Evolutionary conservation across 2,329 filamentous ascomycete species (phyloP).

Genomic region (Fusarium oligoseptatum): DNA sequence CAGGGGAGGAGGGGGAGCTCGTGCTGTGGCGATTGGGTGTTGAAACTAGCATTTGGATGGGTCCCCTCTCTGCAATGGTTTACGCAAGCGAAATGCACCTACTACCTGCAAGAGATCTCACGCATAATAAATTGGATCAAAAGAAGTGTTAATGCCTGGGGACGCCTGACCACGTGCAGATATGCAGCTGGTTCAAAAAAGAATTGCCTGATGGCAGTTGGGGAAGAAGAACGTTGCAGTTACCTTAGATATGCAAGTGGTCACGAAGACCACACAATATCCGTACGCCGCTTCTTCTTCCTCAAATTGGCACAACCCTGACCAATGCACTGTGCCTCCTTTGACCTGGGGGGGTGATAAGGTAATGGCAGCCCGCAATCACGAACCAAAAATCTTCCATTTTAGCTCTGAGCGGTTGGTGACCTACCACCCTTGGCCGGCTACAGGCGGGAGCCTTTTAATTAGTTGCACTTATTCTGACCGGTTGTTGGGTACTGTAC

Average conservation of each 20-base stretch:
- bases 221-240: slow-evolving; percentile 31
- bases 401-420: not conserved
- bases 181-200: slow-evolving; percentile 38
- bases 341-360: slow-evolving; percentile 36
- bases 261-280: slow-evolving; percentile 20
- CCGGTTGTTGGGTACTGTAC: not conserved
- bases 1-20: slow-evolving; percentile 10
- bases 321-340: slow-evolving; percentile 30
- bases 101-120: slow-evolving; percentile 14
- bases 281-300: slow-evolving; percentile 11
- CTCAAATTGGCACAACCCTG: slow-evolving; percentile 25
- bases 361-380: slow-evolving; percentile 26
- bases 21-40: slow-evolving; percentile 40
- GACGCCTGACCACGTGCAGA: slow-evolving; percentile 40
- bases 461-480: slow-evolving; percentile 13
- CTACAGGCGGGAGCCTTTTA: slow-evolving; percentile 33
- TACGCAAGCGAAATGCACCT: slow-evolving; percentile 1
- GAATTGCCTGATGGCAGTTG: slow-evolving; percentile 29
- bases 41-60: slow-evolving; percentile 12
- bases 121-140: not conserved
- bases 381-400: slow-evolving; percentile 27
- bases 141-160: slow-evolving; percentile 14
- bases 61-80: not conserved
- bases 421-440: slow-evolving; percentile 3
- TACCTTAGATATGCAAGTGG: slow-evolving; percentile 20